phyloP scores from a whole-genome alignment of 139 green algal species.

The Coelastrella sp. region DNA sequence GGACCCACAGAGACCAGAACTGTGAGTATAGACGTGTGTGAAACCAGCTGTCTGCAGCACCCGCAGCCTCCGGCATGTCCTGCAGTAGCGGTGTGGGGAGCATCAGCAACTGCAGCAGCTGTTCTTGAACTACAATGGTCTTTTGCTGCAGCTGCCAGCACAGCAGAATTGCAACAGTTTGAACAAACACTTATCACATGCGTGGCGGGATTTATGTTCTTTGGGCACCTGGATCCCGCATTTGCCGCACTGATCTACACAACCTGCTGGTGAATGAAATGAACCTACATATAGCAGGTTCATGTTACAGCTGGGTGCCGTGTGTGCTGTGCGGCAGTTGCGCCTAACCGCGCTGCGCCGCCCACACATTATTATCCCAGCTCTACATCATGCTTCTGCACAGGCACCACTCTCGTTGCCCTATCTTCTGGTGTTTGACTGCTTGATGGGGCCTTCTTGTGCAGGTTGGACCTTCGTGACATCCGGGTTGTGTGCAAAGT shows the following conservation, averaged over 20 bases:
- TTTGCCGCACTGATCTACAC: no score
- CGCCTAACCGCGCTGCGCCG: no score
- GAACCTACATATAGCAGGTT: no score
- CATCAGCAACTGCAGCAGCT: background rate
- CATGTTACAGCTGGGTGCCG: no score
- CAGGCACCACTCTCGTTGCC: no score
- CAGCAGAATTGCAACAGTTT: background rate
- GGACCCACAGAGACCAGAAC: slow-evolving; percentile 81
- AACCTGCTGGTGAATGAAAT: no score
- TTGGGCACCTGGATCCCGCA: no score
- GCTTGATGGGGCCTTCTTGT: background rate
- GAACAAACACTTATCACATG: background rate
- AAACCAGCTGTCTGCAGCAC: background rate
- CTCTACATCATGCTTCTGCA: no score
- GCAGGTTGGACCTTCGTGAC: slow-evolving; percentile 94
- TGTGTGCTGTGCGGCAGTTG: no score
- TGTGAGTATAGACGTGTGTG: slow-evolving; percentile 54
- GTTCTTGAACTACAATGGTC: no score
- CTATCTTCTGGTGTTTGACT: no score
- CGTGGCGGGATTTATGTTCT: background rate
- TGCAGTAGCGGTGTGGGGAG: background rate
- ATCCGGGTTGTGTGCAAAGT: slow-evolving; percentile 95
- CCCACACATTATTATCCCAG: no score
- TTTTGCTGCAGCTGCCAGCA: background rate
- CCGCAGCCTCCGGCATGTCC: background rate